Base-by-base conservation (phyloP, 495 filamentous ascomycete species). In the Daldinia decipiens region DNA sequence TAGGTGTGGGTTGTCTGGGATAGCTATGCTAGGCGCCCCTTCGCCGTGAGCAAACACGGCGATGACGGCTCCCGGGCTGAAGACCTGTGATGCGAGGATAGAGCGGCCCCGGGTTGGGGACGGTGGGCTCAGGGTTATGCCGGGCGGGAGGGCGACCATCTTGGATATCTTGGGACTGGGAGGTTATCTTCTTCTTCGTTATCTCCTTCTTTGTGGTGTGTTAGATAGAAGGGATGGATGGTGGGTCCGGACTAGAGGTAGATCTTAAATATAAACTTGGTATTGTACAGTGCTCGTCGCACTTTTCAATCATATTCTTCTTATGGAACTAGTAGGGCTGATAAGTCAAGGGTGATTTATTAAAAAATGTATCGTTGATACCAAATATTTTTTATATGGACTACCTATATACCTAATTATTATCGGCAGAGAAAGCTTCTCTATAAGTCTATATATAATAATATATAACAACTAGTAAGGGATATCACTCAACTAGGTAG, bases 1-100 rank as follows among this genome's bases (percentile, higher is more conserved):
- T 57, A 81, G 73, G 65, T 67, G 65, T 9, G 75, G 55, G 40
- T 69, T 75, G 59, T 82, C 80, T 3, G 85, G 81, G 13, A 86
- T 72, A 2, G 82, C 79, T 45, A 86, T 60, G 43, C 78, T 76
- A 0, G 84, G 82, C 11, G 68, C 31, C 13, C 27, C 50, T 17
- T 31, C 26, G 50, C 5, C 27, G 60, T 53, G 62, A 1, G 21
- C 7, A 65, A 86, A 82, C 1, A 70, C 71, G 53, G 79, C 77
- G 68, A 87, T 80, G 38, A 74, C n/a, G 7, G 75, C 75, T 31
- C 84, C 84, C 1, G 82, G 65, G 15, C 38, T 27, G 73, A 84
- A 79, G 62, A 68, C 21, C 11, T 59, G 63, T 13, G 77, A 72
- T 1, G 83, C 74, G 21, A 67, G 40, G 19, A 87, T 74, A 52